A percentile compares a stretch with the other conserved stretches of the same genome.
Evolutionary conservation across 108 stramenopile genomes (phyloP).

Genomic region (Pseudonitzschia delicatissima): DNA sequence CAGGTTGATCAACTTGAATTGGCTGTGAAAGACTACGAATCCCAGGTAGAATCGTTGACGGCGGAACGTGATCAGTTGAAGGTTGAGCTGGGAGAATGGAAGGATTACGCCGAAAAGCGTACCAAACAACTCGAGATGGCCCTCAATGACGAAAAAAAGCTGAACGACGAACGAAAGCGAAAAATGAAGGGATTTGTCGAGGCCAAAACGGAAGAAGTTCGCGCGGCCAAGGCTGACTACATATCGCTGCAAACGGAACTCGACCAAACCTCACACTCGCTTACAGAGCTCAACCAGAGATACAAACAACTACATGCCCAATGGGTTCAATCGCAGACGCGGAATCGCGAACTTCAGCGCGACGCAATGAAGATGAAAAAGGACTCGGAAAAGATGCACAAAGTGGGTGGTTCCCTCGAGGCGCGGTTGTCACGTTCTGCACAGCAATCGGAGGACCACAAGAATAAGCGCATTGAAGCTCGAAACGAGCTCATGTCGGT

Average conservation of each 20-base stretch:
- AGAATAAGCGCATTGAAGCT: constrained; percentile 78
- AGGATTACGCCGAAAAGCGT: constrained; percentile 56
- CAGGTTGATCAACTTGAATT: constrained; percentile 49
- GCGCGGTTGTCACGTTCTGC: constrained; percentile 70
- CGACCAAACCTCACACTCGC: constrained; percentile 55
- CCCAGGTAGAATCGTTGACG: constrained; percentile 33
- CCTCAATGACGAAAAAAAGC: constrained; percentile 60
- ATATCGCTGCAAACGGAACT: constrained; percentile 62
- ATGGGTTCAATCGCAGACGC: constrained; percentile 59
- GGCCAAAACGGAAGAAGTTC: constrained; percentile 78
- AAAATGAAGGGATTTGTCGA: constrained; percentile 87
- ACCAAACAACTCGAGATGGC: constrained; percentile 63
- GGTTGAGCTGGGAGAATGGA: constrained; percentile 43
- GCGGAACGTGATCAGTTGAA: constrained; percentile 20
- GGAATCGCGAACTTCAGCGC: constrained; percentile 76
- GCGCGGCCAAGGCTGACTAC: constrained; percentile 64
- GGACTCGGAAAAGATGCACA: constrained; percentile 71
- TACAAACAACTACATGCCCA: constrained; percentile 76
- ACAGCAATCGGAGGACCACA: constrained; percentile 82
- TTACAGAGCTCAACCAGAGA: constrained; percentile 60
- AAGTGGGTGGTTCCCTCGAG: constrained; percentile 69
- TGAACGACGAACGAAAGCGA: constrained; percentile 79
- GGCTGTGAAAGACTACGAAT: constrained; percentile 37
- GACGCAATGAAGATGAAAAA: constrained; percentile 74
- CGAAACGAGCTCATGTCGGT: constrained; percentile 87